These are phyloP conservation scores for Gyrodon lividus DNA, from an alignment of 768 basidiomycete species.

Conservation along the genomic window DNA sequence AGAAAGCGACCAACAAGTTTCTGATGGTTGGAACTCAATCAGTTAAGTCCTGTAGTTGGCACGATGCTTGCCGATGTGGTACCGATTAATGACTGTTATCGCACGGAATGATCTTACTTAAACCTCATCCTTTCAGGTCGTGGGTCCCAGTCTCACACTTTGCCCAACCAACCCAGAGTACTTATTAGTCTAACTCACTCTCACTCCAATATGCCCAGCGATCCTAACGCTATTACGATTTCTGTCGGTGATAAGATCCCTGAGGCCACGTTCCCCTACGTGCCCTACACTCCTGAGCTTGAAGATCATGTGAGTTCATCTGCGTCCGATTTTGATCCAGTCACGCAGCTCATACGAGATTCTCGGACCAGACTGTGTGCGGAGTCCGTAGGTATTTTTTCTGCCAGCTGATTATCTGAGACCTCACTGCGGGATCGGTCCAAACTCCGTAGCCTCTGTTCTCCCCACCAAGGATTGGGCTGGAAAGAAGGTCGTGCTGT, in stretches of 20 bases:
- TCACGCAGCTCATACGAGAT: background rate
- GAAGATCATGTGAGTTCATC: constrained; percentile 51
- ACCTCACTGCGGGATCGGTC: constrained; percentile 3
- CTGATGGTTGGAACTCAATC: too few species aligned
- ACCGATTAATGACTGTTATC: too few species aligned
- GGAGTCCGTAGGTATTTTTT: constrained; percentile 55
- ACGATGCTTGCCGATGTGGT: too few species aligned
- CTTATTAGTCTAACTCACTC: background rate
- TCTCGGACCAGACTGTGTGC: constrained; percentile 49
- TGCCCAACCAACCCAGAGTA: background rate
- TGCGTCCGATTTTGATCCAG: constrained; percentile 4
- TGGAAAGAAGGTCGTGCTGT: constrained; percentile 78
- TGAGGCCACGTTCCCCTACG: constrained; percentile 43
- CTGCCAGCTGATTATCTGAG: background rate
- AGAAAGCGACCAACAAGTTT: too few species aligned
- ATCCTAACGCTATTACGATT: constrained; percentile 34
- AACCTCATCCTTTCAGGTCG: too few species aligned
- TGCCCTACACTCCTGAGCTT: constrained; percentile 62
- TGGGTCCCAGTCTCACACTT: background rate
- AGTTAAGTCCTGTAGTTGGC: too few species aligned
- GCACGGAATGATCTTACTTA: too few species aligned
- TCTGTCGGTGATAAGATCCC: constrained; percentile 55
- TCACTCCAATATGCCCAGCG: background rate
- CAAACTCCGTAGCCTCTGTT: constrained; percentile 44
- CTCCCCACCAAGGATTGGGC: constrained; percentile 67